Percentiles rank a stretch among this genome's conserved stretches.
phyloP scores from a whole-genome alignment of 768 basidiomycete genomes.

The Suillus paluster region DNA sequence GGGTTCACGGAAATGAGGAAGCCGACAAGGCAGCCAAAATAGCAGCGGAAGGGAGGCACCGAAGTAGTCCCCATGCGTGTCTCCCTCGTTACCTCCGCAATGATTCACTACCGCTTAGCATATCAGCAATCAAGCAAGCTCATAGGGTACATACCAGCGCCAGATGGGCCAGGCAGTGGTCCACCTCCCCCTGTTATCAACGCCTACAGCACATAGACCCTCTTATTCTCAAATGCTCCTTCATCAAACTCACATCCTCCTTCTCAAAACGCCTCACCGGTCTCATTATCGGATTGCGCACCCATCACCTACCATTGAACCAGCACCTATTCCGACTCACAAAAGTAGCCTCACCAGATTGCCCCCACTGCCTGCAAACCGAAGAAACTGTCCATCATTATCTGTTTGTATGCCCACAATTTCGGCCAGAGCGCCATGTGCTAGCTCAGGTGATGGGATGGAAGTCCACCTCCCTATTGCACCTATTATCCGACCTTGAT shows the following conservation, averaged over 20 bases:
- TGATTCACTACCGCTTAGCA: not conserved
- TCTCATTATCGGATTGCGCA: conserved; percentile 35
- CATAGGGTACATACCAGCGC: not conserved
- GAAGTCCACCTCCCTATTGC: conserved; percentile 7
- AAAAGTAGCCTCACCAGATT: conserved; percentile 25
- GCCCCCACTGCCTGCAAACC: conserved; percentile 25
- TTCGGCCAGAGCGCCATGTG: not conserved
- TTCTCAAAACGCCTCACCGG: conserved; percentile 21
- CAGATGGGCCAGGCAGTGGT: not conserved
- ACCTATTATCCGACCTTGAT: not conserved
- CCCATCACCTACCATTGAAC: conserved; percentile 35
- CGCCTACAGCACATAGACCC: not conserved
- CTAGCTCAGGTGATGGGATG: not conserved
- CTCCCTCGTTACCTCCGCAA: not conserved
- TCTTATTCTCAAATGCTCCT: not conserved
- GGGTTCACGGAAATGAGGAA: conserved; percentile 1
- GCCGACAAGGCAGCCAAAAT: conserved; percentile 3
- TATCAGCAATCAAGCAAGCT: not conserved
- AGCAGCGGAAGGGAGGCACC: not conserved
- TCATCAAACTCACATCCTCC: conserved; percentile 6
- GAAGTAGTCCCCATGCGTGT: not conserved
- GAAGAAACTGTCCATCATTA: conserved; percentile 37
- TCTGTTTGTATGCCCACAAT: conserved; percentile 32
- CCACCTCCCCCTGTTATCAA: conserved; percentile 1
- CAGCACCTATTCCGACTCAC: conserved; percentile 34